These are phyloP conservation scores for Mycena capillaripes DNA, from an alignment of 768 basidiomycete species.

Conservation along the genomic window DNA sequence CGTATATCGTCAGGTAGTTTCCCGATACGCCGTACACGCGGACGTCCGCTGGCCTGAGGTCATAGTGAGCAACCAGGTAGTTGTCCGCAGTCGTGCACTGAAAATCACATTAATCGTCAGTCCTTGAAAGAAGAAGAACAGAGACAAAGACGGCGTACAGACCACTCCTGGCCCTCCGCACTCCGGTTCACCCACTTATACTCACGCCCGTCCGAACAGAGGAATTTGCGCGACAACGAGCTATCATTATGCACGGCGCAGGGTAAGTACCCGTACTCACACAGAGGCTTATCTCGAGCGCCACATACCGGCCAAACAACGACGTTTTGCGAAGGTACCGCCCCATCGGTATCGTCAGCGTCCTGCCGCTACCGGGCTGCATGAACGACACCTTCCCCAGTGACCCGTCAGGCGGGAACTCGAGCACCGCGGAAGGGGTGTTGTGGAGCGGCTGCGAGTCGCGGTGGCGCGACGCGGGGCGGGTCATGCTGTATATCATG, in stretches of 20 bases:
- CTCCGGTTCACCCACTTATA: conserved; percentile 76
- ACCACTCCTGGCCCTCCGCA: conserved; percentile 77
- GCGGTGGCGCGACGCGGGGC: conserved; percentile 72
- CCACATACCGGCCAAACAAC: conserved; percentile 74
- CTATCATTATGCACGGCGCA: conserved; percentile 55
- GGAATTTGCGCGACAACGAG: conserved; percentile 78
- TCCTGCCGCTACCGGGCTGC: conserved; percentile 45
- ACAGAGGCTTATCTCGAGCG: background rate
- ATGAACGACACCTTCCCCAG: conserved; percentile 74
- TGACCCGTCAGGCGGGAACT: conserved; percentile 69
- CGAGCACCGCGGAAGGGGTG: conserved; percentile 68
- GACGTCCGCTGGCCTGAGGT: conserved; percentile 67
- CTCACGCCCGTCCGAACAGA: conserved; percentile 76
- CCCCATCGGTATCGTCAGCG: conserved; percentile 68
- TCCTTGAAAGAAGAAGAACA: background rate
- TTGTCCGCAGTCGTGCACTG: conserved; percentile 71
- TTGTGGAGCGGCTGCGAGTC: conserved; percentile 65
- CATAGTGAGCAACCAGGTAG: conserved; percentile 74
- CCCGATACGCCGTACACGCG: conserved; percentile 74
- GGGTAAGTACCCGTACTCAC: conserved; percentile 21
- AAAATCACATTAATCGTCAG: background rate
- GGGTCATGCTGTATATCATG: conserved; percentile 76
- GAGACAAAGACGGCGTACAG: conserved; percentile 61
- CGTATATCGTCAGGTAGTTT: conserved; percentile 72
- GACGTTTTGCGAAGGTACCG: conserved; percentile 75